Percentiles rank a stretch among this genome's conserved stretches.
phyloP scores from a whole-genome alignment of 2,329 filamentous ascomycete genomes.

The Monilinia laxa region DNA sequence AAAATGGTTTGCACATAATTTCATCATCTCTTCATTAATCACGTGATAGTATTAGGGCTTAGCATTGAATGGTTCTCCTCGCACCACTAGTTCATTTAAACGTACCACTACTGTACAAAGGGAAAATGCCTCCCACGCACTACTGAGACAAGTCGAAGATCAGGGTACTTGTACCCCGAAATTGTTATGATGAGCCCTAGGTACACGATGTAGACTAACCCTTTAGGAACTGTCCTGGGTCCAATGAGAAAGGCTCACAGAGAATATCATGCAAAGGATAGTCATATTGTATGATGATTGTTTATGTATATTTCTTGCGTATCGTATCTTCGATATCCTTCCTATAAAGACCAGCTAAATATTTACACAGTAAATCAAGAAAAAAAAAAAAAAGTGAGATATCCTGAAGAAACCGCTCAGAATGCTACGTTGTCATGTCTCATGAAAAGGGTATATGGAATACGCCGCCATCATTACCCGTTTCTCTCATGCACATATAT shows the following conservation, averaged over 20 bases:
- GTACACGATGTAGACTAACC: background rate
- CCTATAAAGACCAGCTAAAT: background rate
- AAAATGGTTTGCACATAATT: background rate
- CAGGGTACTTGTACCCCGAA: background rate
- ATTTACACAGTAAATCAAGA: conserved; percentile 7
- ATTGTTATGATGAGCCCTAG: background rate
- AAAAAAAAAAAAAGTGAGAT: background rate
- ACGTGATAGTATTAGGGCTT: background rate
- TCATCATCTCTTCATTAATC: background rate
- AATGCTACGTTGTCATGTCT: background rate
- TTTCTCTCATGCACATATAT: conserved; percentile 5
- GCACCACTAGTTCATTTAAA: background rate
- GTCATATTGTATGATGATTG: background rate
- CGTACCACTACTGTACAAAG: background rate
- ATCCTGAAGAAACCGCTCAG: background rate
- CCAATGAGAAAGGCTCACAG: no score
- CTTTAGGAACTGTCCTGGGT: no score
- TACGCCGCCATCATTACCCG: background rate
- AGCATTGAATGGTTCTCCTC: background rate
- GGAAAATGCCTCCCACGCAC: background rate
- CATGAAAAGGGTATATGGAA: background rate
- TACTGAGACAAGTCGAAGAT: conserved; percentile 10
- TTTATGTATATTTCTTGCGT: conserved; percentile 1
- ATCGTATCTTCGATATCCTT: conserved; percentile 3
- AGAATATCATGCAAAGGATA: background rate